Conservation (phyloP, 805 yeast genomes). For the Saccharomycopsis synnaedendra region DNA sequence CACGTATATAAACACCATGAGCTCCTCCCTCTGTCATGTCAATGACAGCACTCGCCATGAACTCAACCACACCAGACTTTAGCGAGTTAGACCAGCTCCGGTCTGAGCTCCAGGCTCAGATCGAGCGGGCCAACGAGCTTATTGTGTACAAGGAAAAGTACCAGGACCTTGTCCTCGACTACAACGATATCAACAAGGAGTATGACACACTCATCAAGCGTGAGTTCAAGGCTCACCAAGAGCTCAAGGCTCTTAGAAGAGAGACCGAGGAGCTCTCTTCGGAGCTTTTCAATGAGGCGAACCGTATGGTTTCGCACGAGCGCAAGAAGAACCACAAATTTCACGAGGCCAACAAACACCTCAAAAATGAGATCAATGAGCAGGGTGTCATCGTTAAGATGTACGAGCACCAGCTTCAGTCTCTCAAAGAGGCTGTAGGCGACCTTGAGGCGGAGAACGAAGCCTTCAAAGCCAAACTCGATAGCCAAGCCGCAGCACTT, state of each 20-base stretch:
- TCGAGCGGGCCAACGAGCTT: not conserved
- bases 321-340: constrained; percentile 51
- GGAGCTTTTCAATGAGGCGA: constrained; percentile 73
- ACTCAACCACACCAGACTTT: not conserved
- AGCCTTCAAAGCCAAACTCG: constrained; percentile 13
- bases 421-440: constrained; percentile 49
- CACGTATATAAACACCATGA: no score
- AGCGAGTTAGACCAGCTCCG: constrained; percentile 1
- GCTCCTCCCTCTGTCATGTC: no score
- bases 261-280: constrained; percentile 77
- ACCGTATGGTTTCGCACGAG: constrained; percentile 73
- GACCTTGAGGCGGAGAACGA: constrained; percentile 44
- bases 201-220: constrained; percentile 22
- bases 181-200: constrained; percentile 6
- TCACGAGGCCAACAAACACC: constrained; percentile 45
- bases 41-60: no score
- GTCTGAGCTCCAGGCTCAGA: not conserved
- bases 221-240: constrained; percentile 24
- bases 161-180: constrained; percentile 4
- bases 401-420: constrained; percentile 55
- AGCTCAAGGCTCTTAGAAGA: constrained; percentile 47
- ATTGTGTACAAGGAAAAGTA: constrained; percentile 5
- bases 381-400: constrained; percentile 56
- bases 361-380: constrained; percentile 47
- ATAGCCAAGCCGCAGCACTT: constrained; percentile 5